A percentile compares a stretch with the other conserved stretches of the same genome.
phyloP scores from a whole-genome alignment of 2,329 filamentous ascomycete species.

The Parastagonospora avenae region DNA sequence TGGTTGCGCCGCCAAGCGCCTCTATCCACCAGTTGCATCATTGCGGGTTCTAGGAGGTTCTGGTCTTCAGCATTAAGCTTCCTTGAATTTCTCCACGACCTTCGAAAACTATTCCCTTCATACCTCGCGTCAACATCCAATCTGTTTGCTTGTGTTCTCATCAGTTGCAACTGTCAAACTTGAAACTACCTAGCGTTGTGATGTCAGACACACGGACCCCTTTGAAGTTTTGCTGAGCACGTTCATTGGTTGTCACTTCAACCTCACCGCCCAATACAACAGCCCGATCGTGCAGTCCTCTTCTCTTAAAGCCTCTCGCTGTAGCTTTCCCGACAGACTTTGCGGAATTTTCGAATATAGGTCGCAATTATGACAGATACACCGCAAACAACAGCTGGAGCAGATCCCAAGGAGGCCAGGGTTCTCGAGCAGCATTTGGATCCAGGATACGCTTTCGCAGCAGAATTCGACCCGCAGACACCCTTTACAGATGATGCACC shows the following conservation, averaged over 20 bases:
- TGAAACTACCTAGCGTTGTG: constrained; percentile 17
- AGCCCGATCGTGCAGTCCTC: background rate
- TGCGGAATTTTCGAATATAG: background rate
- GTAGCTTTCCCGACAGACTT: background rate
- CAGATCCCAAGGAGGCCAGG: constrained; percentile 38
- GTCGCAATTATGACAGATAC: constrained; percentile 33
- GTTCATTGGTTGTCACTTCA: constrained; percentile 27
- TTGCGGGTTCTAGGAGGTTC: constrained; percentile 9
- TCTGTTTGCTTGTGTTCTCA: background rate
- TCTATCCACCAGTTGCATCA: constrained; percentile 8
- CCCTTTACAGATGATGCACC: constrained; percentile 25
- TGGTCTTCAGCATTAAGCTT: constrained; percentile 1
- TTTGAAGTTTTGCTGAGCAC: constrained; percentile 29
- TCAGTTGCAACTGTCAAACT: constrained; percentile 1
- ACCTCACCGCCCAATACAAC: constrained; percentile 23
- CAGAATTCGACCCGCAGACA: constrained; percentile 47
- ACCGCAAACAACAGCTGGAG: constrained; percentile 32
- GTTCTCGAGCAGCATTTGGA: constrained; percentile 51
- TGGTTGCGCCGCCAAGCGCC: constrained; percentile 13
- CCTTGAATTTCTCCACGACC: constrained; percentile 1
- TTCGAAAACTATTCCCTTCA: background rate
- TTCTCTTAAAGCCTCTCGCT: background rate
- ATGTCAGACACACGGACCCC: constrained; percentile 41
- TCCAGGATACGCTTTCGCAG: constrained; percentile 48
- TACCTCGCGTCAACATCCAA: background rate